Evolutionary conservation across 1,139 yeast species (phyloP).

Genomic region (Nakaseomyces uthaithaninus): DNA sequence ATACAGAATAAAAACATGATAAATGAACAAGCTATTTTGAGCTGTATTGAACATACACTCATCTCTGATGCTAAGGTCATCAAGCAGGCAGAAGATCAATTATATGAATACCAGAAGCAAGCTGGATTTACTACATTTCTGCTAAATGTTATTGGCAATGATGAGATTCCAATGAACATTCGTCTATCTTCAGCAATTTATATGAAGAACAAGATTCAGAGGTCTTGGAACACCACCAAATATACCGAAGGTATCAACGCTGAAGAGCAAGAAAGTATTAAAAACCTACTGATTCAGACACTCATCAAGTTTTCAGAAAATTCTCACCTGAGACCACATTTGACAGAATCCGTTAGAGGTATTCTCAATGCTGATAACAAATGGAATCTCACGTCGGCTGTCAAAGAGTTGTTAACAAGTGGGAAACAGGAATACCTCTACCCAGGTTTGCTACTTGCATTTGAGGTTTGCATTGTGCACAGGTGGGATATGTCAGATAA

Average conservation of each 20-base stretch:
- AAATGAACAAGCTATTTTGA: slow-evolving; percentile 61
- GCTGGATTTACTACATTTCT: slow-evolving; percentile 54
- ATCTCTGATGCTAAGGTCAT: slow-evolving; percentile 60
- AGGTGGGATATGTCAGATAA: slow-evolving; percentile 47
- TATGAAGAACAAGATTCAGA: slow-evolving; percentile 54
- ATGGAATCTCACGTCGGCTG: slow-evolving; percentile 33
- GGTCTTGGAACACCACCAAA: slow-evolving; percentile 43
- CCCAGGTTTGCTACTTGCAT: slow-evolving; percentile 50
- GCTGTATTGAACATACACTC: slow-evolving; percentile 72
- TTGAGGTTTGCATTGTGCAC: slow-evolving; percentile 49
- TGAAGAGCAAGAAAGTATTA: slow-evolving; percentile 46
- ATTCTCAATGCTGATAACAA: slow-evolving; percentile 46
- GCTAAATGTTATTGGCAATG: slow-evolving; percentile 46
- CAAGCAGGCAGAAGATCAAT: slow-evolving; percentile 60
- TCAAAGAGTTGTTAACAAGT: slow-evolving; percentile 38
- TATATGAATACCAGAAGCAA: slow-evolving; percentile 46
- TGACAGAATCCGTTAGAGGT: slow-evolving; percentile 59
- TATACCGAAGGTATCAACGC: slow-evolving; percentile 40
- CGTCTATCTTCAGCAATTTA: slow-evolving; percentile 59
- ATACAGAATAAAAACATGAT: slow-evolving; percentile 34
- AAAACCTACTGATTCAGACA: slow-evolving; percentile 45
- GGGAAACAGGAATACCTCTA: slow-evolving; percentile 45
- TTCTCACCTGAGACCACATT: slow-evolving; percentile 45
- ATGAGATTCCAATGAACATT: slow-evolving; percentile 40
- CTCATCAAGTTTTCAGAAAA: slow-evolving; percentile 36